A percentile compares a stretch with the other conserved stretches of the same genome.
These are phyloP conservation scores for Eimeria maxima DNA, from an alignment of 169 alveolate species.

Conservation along the genomic window DNA sequence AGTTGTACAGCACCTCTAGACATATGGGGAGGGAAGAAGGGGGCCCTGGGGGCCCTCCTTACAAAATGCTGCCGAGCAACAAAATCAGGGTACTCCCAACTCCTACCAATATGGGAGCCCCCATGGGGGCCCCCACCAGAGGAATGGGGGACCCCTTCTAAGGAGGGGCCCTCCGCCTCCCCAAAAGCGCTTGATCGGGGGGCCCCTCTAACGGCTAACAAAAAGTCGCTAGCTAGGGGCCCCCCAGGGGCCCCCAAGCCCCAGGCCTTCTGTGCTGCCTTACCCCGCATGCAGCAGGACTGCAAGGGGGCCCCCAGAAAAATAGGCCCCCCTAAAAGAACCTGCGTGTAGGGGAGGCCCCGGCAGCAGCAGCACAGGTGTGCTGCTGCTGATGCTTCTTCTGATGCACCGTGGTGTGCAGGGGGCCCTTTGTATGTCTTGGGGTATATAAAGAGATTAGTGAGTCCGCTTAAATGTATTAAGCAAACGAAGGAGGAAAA, in stretches of 20 bases:
- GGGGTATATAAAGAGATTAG: too few relatives aligned
- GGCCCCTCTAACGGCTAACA: background rate
- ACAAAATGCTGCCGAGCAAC: background rate
- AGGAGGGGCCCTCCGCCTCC: background rate
- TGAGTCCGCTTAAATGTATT: too few relatives aligned
- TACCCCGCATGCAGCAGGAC: background rate
- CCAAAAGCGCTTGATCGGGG: too few relatives aligned
- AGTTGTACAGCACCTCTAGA: background rate
- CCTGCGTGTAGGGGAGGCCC: too few relatives aligned
- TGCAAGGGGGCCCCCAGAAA: too few relatives aligned
- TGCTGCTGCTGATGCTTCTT: too few relatives aligned
- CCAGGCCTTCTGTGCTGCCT: constrained; percentile 21
- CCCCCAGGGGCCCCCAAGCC: constrained; percentile 31
- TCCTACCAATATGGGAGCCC: background rate
- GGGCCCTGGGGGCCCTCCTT: background rate
- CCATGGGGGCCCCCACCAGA: background rate
- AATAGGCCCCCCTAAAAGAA: too few relatives aligned
- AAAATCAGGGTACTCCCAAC: background rate
- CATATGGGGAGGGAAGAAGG: constrained; percentile 33
- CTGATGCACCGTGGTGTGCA: too few relatives aligned
- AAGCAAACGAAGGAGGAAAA: too few relatives aligned
- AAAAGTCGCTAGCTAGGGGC: constrained; percentile 22
- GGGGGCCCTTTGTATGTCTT: too few relatives aligned
- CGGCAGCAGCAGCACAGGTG: too few relatives aligned
- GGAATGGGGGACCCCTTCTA: background rate